Evolutionary conservation across 148 eudicot species (phyloP).

Genomic region (Rhododendron molle): DNA sequence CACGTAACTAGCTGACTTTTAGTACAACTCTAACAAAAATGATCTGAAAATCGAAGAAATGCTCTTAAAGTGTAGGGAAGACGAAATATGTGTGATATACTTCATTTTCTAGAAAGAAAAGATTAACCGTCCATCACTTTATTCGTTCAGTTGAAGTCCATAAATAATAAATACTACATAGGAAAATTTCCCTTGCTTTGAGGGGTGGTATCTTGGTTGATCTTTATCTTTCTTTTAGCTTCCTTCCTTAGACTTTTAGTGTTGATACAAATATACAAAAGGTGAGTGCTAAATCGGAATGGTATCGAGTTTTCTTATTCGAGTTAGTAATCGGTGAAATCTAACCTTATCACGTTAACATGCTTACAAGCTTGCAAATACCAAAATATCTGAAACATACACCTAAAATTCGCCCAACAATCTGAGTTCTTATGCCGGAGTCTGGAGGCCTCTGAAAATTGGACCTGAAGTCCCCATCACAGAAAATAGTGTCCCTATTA

Average conservation of each 20-base stretch:
- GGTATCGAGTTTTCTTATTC: background rate
- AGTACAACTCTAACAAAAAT: background rate
- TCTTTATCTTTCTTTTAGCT: background rate
- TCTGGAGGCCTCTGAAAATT: too few species aligned
- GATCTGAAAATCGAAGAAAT: background rate
- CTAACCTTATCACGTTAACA: background rate
- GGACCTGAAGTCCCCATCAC: constrained; percentile 4
- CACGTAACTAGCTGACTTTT: background rate
- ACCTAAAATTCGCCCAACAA: background rate
- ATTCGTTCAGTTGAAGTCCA: background rate
- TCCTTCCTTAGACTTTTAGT: background rate
- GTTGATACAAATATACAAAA: background rate
- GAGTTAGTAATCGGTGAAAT: background rate
- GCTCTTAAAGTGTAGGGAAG: background rate
- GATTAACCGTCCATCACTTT: background rate
- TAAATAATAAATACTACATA: background rate
- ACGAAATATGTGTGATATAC: background rate
- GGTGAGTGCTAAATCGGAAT: background rate
- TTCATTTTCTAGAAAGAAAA: background rate
- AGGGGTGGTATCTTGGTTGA: background rate
- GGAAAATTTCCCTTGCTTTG: background rate
- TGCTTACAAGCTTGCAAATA: background rate
- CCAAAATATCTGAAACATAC: background rate
- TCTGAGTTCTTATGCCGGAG: background rate
- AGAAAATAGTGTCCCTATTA: background rate